Percentiles rank a stretch among this genome's conserved stretches.
Evolutionary conservation across 768 basidiomycete species (phyloP).

Genomic region (Phanerochaete sordida): DNA sequence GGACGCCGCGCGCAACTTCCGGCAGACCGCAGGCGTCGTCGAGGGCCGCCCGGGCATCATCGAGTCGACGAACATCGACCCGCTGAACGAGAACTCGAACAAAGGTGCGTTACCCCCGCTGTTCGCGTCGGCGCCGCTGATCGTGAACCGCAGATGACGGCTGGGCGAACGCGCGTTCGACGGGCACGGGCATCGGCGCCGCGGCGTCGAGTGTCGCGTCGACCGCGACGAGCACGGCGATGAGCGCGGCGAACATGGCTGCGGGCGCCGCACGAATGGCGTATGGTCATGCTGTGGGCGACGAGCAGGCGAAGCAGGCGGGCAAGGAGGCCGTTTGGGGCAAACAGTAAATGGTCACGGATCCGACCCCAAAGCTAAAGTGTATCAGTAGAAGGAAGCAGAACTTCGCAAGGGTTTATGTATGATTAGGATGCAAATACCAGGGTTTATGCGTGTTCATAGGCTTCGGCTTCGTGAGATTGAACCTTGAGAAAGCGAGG

Average conservation of each 20-base stretch:
- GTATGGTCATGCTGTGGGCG: slow-evolving; percentile 34
- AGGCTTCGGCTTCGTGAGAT: too few species aligned
- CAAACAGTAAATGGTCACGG: slow-evolving; percentile 7
- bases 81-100: slow-evolving; percentile 42
- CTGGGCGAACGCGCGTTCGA: slow-evolving; percentile 34
- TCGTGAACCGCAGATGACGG: slow-evolving; percentile 33
- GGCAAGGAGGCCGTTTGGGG: slow-evolving; percentile 31
- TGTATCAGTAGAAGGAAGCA: too few species aligned
- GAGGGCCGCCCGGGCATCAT: slow-evolving; percentile 56
- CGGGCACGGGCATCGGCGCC: slow-evolving; percentile 9
- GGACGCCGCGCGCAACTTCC: slow-evolving; percentile 37
- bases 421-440: too few species aligned
- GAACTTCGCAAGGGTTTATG: too few species aligned
- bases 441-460: too few species aligned
- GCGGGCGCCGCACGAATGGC: slow-evolving; percentile 34
- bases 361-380: too few species aligned
- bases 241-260: slow-evolving; percentile 27
- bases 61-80: slow-evolving; percentile 50
- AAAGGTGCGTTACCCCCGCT: slow-evolving; percentile 28
- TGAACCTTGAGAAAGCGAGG: too few species aligned
- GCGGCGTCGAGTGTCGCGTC: slow-evolving; percentile 4
- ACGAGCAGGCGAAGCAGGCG: slow-evolving; percentile 31
- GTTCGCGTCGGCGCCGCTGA: not conserved
- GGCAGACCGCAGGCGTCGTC: slow-evolving; percentile 43
- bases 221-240: slow-evolving; percentile 14